phyloP scores from a whole-genome alignment of 139 green algal genomes.

The Chlorella sp. region DNA sequence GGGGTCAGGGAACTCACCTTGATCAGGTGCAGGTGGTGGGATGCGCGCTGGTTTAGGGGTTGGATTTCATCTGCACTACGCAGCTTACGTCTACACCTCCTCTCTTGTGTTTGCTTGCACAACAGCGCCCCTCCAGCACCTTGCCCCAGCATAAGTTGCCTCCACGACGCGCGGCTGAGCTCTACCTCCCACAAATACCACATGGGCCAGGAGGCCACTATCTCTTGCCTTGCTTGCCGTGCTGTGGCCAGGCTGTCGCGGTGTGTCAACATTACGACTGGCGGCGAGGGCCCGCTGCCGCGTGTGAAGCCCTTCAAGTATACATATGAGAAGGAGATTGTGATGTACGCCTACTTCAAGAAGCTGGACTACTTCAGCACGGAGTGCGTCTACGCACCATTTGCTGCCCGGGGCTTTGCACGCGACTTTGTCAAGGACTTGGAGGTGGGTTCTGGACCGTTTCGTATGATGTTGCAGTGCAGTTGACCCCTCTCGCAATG shows the following conservation, averaged over 20 bases:
- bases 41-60: background rate
- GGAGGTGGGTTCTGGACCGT: slow-evolving; percentile 62
- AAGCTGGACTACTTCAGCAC: slow-evolving; percentile 96
- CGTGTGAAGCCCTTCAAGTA: slow-evolving; percentile 96
- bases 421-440: slow-evolving; percentile 96
- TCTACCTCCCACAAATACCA: background rate
- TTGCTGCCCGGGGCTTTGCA: slow-evolving; percentile 84
- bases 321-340: slow-evolving; percentile 89
- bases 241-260: slow-evolving; percentile 71
- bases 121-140: background rate
- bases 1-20: background rate
- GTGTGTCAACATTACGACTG: slow-evolving; percentile 75
- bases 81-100: background rate
- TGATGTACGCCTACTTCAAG: slow-evolving; percentile 99
- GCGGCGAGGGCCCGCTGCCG: slow-evolving; percentile 57
- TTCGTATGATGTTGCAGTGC: background rate
- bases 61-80: background rate
- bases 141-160: background rate
- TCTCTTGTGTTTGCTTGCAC: background rate
- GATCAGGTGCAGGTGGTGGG: background rate
- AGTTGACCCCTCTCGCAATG: too few relatives aligned
- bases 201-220: too few relatives aligned
- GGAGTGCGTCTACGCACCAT: slow-evolving; percentile 94
- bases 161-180: background rate
- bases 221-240: too few relatives aligned